Conservation (phyloP, 306 rosid genomes). For the Heteromeles arbutifolia region DNA sequence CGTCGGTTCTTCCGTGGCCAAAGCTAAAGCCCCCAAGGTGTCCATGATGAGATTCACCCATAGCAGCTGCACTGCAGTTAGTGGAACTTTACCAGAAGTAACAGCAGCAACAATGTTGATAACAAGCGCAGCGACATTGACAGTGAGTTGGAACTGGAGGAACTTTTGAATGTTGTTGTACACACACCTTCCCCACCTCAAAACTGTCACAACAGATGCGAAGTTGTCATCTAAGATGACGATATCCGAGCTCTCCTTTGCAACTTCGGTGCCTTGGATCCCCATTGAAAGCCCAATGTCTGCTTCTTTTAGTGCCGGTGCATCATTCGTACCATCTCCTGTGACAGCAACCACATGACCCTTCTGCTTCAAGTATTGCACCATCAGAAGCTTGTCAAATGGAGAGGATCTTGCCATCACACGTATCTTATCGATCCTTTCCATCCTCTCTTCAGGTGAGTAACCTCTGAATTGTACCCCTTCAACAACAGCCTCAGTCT, state of each 20-base stretch:
- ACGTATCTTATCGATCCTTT: constrained; percentile 24
- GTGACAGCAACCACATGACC: constrained; percentile 40
- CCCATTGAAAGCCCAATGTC: constrained; percentile 36
- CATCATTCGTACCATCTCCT: constrained; percentile 29
- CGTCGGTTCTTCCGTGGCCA: constrained; percentile 33
- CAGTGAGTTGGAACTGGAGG: constrained; percentile 36
- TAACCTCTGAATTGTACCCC: constrained; percentile 29
- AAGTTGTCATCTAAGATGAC: constrained; percentile 35
- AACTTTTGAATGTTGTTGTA: constrained; percentile 34
- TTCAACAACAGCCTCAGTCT: constrained; percentile 23
- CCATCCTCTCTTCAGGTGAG: constrained; percentile 25
- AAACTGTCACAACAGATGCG: constrained; percentile 21
- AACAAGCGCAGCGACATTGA: constrained; percentile 22
- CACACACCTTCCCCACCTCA: constrained; percentile 40
- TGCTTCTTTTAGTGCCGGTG: constrained; percentile 28
- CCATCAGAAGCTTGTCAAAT: constrained; percentile 28
- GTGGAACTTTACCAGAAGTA: constrained; percentile 22
- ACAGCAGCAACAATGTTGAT: constrained; percentile 33
- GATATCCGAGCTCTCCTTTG: constrained; percentile 26
- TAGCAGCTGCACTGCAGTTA: constrained; percentile 25
- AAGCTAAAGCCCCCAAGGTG: constrained; percentile 30
- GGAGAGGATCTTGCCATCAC: constrained; percentile 3
- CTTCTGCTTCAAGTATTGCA: constrained; percentile 29
- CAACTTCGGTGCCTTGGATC: constrained; percentile 36
- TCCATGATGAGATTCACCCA: constrained; percentile 40